Conservation (phyloP, 1,284 basidiomycete genomes). For the Dichomitus squalens region DNA sequence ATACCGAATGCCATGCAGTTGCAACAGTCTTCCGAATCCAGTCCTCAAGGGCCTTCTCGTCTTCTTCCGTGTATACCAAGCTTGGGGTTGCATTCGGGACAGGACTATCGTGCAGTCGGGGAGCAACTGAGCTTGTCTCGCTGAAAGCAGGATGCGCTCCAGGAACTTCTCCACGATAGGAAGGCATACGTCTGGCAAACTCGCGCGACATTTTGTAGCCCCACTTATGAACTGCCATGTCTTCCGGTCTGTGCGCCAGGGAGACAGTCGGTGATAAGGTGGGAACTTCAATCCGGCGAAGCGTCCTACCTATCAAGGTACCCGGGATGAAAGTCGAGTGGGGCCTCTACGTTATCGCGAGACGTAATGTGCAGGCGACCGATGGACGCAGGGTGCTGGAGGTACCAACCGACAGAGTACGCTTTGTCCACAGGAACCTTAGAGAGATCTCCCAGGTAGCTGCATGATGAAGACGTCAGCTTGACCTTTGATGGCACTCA, state of each 20-base stretch:
- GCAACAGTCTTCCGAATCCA: slow-evolving; percentile 43
- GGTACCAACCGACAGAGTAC: slow-evolving; percentile 36
- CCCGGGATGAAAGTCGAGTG: slow-evolving; percentile 27
- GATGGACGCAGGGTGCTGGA: slow-evolving; percentile 25
- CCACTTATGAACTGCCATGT: slow-evolving; percentile 45
- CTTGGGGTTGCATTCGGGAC: slow-evolving; percentile 33
- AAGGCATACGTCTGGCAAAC: slow-evolving; percentile 36
- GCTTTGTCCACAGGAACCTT: slow-evolving; percentile 32
- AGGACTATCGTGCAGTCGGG: slow-evolving; percentile 11
- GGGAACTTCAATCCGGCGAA: not conserved
- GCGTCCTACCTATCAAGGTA: slow-evolving; percentile 22
- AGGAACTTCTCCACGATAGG: slow-evolving; percentile 38
- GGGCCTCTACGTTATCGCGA: slow-evolving; percentile 16
- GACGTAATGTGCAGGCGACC: slow-evolving; percentile 26
- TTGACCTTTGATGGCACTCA: not conserved
- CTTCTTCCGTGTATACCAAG: slow-evolving; percentile 60
- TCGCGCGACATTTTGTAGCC: slow-evolving; percentile 39
- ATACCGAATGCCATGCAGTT: slow-evolving; percentile 32
- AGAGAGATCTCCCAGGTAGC: slow-evolving; percentile 33
- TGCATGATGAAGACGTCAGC: slow-evolving; percentile 2
- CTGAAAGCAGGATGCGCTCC: slow-evolving; percentile 35
- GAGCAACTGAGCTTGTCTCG: slow-evolving; percentile 15
- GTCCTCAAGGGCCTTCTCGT: slow-evolving; percentile 65
- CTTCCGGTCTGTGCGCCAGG: slow-evolving; percentile 17
- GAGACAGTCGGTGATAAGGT: no score